A percentile compares a stretch with the other conserved stretches of the same genome.
These are phyloP conservation scores for Phytophthora macrochlamydospora DNA, from an alignment of 352 stramenopile species.

Conservation along the genomic window DNA sequence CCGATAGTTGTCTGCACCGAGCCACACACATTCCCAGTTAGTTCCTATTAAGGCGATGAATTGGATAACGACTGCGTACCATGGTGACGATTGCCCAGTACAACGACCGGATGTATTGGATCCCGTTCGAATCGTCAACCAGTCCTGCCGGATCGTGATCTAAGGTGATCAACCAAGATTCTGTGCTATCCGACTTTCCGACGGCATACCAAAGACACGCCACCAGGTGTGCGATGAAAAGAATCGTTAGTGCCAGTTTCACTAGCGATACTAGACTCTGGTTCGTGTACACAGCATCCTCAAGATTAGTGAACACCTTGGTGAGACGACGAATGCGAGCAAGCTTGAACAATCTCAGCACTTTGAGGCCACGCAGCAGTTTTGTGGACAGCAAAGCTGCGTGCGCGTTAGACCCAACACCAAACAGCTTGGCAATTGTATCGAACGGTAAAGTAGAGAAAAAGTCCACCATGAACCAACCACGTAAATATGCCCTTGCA, in stretches of 20 bases:
- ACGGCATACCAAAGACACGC: conserved; percentile 91
- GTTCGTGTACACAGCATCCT: conserved; percentile 86
- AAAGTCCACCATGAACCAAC: conserved; percentile 85
- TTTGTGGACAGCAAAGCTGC: conserved; percentile 72
- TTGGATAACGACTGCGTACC: conserved; percentile 26
- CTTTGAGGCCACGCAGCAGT: conserved; percentile 80
- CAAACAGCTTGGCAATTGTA: conserved; percentile 46
- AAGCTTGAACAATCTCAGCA: conserved; percentile 90
- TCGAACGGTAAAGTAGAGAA: conserved; percentile 88
- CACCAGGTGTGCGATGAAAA: conserved; percentile 90
- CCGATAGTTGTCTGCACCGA: conserved; percentile 65
- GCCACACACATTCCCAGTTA: conserved; percentile 3
- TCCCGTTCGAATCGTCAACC: conserved; percentile 32
- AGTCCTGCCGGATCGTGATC: conserved; percentile 30
- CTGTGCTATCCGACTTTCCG: conserved; percentile 26
- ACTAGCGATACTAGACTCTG: conserved; percentile 78
- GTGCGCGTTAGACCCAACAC: conserved; percentile 28
- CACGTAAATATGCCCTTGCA: conserved; percentile 61
- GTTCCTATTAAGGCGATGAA: background rate
- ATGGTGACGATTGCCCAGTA: conserved; percentile 96
- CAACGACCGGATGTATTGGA: conserved; percentile 89
- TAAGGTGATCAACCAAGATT: conserved; percentile 47
- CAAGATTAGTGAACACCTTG: conserved; percentile 83
- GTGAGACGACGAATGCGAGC: conserved; percentile 88
- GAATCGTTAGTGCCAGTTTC: conserved; percentile 80